Percentiles rank a stretch among this genome's conserved stretches.
Evolutionary conservation across 2,329 filamentous ascomycete genomes (phyloP).

Genomic region (Pyrenochaeta sp.): DNA sequence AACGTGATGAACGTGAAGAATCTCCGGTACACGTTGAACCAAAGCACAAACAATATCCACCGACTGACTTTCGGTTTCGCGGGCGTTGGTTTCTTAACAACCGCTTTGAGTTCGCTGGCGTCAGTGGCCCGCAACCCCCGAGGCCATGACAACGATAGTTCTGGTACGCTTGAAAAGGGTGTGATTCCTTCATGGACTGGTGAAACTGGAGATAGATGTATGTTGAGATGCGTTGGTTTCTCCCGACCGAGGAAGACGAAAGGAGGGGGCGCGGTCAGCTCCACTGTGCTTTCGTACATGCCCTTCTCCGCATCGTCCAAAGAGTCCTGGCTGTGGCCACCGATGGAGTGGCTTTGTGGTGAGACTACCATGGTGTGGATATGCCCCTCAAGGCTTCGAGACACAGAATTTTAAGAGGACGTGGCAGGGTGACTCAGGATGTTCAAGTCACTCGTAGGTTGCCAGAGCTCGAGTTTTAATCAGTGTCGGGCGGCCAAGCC

Average conservation of each 20-base stretch:
- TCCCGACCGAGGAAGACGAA: slow-evolving; percentile 39
- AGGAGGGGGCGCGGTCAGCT: slow-evolving; percentile 30
- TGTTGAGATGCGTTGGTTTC: slow-evolving; percentile 11
- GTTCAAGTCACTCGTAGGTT: slow-evolving; percentile 24
- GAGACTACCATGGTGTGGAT: slow-evolving; percentile 30
- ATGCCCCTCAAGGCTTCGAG: slow-evolving; percentile 18
- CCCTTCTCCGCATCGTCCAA: slow-evolving; percentile 46
- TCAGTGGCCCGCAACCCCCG: slow-evolving; percentile 22
- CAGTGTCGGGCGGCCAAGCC: slow-evolving; percentile 29
- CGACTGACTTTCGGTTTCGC: slow-evolving; percentile 33
- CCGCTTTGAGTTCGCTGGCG: slow-evolving; percentile 22
- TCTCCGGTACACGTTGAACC: slow-evolving; percentile 49
- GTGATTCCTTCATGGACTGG: slow-evolving; percentile 47
- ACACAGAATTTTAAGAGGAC: slow-evolving; percentile 21
- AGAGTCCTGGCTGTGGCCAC: slow-evolving; percentile 30
- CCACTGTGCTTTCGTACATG: slow-evolving; percentile 35
- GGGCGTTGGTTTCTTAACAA: slow-evolving; percentile 27
- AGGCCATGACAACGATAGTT: slow-evolving; percentile 37
- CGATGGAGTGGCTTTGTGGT: slow-evolving; percentile 23
- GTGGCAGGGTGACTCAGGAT: slow-evolving; percentile 30
- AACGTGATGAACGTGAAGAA: slow-evolving; percentile 44
- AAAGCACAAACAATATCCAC: slow-evolving; percentile 42
- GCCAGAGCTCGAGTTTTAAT: slow-evolving; percentile 37
- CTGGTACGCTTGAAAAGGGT: slow-evolving; percentile 42
- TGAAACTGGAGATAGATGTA: slow-evolving; percentile 27